Evolutionary conservation across 129 eudicot species (phyloP), one percentile per base, ranked within the genome.

Genomic region (Mikania micrantha): DNA sequence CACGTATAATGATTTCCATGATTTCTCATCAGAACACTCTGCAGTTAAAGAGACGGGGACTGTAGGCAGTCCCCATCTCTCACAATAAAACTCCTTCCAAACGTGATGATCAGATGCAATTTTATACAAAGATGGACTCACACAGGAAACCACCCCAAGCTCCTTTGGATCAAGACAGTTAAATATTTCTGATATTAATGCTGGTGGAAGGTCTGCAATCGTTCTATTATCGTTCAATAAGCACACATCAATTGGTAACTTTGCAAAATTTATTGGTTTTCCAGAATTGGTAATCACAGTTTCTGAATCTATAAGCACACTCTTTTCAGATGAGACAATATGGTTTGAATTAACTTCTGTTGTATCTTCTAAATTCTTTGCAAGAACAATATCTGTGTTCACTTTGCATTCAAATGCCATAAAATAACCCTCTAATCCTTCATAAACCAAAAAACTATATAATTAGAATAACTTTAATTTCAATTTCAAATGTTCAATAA

Each of bases 1-100:
- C 32, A 86, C 87, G 74, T 86, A 93, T 11, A 89, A 81, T 34
- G 87, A 82, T 69, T 89, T 93, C 99, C 99, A 93, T 29, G 96
- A 74, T 71, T 85, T 86, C 82, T 86, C 90, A 49, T 75, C 81
- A 0, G 82, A 48, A 71, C 12, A 58, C 20, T 66, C 85, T 4
- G 80, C 74, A 21, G 69, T 76, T 15, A 74, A 17, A 22, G 80
- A 64, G 61, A 57, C 35, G 10, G 80, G 60, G 47, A 66, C 70
- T 27, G 92, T 83, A 2, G 96, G 95, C 8, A 80, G 86, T 9
- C 95, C 99, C 99, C 99, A 93, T 79, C 96, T 84, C 85, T 93
- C 96, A 64, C 83, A 83, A 67, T 93, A 93, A 53, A 84, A 93
- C 45, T 84, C 80, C 75, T 89, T 93, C 99, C 99, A 93, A 54